Evolutionary conservation across 148 eudicot genomes (phyloP).

Genomic region (Cornus kousa): DNA sequence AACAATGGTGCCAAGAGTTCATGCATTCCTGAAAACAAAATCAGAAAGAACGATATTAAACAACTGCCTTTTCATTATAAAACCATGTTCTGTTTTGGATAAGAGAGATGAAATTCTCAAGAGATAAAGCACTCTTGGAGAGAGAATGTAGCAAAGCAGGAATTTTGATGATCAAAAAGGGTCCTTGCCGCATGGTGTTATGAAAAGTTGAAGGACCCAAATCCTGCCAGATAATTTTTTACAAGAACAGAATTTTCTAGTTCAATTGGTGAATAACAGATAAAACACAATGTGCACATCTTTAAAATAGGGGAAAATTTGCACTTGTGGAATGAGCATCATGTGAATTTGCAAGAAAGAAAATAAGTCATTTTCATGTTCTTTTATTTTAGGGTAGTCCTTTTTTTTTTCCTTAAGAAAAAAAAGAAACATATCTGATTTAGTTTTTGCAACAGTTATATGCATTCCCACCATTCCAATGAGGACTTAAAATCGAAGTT

Average conservation of each 20-base stretch:
- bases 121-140: too few relatives aligned
- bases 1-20: slow-evolving; percentile 92
- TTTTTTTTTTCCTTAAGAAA: neutral
- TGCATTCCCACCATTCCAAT: neutral
- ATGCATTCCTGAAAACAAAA: slow-evolving; percentile 77
- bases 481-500: neutral
- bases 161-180: neutral
- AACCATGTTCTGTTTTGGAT: too few relatives aligned
- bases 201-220: neutral
- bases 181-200: neutral
- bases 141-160: too few relatives aligned
- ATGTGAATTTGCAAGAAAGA: neutral
- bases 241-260: too few relatives aligned
- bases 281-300: neutral
- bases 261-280: neutral
- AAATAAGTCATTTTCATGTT: neutral
- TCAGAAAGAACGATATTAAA: neutral
- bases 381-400: too few relatives aligned
- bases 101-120: too few relatives aligned
- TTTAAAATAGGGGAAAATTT: too few relatives aligned
- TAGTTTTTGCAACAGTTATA: neutral
- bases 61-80: too few relatives aligned
- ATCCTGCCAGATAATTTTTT: neutral
- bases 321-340: too few relatives aligned
- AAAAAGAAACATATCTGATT: neutral